These are phyloP conservation scores for Rhizoctonia solani DNA, from an alignment of 1,284 basidiomycete species.

Conservation along the genomic window DNA sequence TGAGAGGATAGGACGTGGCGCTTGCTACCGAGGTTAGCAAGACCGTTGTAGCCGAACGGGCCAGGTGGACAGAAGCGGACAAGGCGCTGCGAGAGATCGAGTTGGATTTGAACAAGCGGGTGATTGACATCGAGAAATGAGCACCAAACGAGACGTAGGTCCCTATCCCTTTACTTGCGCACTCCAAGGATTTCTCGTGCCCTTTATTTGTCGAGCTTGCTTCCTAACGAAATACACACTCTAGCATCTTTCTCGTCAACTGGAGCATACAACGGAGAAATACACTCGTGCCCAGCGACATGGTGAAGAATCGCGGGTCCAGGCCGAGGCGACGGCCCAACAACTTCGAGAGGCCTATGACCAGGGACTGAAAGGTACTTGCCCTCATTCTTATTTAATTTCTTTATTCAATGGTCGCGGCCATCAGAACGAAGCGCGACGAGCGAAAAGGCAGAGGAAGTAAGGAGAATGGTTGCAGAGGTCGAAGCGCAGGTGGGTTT, in stretches of 20 bases:
- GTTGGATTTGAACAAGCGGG: slow-evolving; percentile 17
- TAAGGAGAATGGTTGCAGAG: slow-evolving; percentile 13
- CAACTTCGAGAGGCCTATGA: slow-evolving; percentile 26
- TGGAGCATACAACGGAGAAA: slow-evolving; percentile 16
- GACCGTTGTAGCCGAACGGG: slow-evolving; percentile 8
- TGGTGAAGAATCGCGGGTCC: slow-evolving; percentile 12
- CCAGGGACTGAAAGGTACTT: neutral
- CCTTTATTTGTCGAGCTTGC: neutral
- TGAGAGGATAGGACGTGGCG: slow-evolving; percentile 6
- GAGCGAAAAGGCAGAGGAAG: slow-evolving; percentile 26
- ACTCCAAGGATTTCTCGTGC: neutral
- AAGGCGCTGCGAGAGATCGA: slow-evolving; percentile 6
- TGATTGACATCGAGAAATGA: slow-evolving; percentile 32
- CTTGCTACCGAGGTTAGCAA: slow-evolving; percentile 18
- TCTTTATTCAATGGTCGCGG: too few relatives aligned
- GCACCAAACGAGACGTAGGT: slow-evolving; percentile 26
- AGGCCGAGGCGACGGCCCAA: slow-evolving; percentile 12
- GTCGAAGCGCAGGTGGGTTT: slow-evolving; percentile 22
- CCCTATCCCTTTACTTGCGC: neutral
- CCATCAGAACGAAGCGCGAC: slow-evolving; percentile 25
- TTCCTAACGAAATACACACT: neutral
- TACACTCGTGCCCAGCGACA: slow-evolving; percentile 20
- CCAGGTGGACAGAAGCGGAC: slow-evolving; percentile 14
- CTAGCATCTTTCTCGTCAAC: slow-evolving; percentile 14
- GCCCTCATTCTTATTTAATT: too few relatives aligned